These are phyloP conservation scores for Monosporozyma servazzii DNA, from an alignment of 805 yeast species.

Conservation along the genomic window DNA sequence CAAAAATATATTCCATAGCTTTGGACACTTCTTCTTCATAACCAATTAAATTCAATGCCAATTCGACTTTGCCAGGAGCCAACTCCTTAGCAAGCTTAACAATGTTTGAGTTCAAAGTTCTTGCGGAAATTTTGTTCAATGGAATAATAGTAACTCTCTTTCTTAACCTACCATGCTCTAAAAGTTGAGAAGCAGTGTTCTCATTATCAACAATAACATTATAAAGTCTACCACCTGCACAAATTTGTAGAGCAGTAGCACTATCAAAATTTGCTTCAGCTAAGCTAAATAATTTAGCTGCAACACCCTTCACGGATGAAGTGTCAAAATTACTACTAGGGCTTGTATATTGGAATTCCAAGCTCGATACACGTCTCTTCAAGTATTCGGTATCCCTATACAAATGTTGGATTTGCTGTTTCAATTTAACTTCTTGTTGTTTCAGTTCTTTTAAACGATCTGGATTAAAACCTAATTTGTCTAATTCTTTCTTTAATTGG, in stretches of 20 bases:
- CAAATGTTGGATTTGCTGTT: slow-evolving; percentile 37
- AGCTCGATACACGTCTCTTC: slow-evolving; percentile 55
- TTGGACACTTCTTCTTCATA: slow-evolving; percentile 59
- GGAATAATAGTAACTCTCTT: slow-evolving; percentile 89
- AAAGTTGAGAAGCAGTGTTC: slow-evolving; percentile 68
- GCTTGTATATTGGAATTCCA: slow-evolving; percentile 63
- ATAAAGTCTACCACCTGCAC: slow-evolving; percentile 87
- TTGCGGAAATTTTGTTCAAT: slow-evolving; percentile 68
- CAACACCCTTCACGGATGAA: slow-evolving; percentile 70
- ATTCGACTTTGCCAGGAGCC: slow-evolving; percentile 78
- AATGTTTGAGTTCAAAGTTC: slow-evolving; percentile 41
- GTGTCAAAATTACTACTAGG: slow-evolving; percentile 57
- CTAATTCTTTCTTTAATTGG: slow-evolving; percentile 35
- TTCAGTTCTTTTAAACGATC: slow-evolving; percentile 36
- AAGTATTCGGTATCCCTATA: slow-evolving; percentile 43
- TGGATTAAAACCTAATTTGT: slow-evolving; percentile 50
- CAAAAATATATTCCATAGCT: slow-evolving; percentile 91
- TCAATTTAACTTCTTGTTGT: slow-evolving; percentile 36
- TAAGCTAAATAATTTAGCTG: slow-evolving; percentile 72
- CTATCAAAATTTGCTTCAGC: slow-evolving; percentile 47
- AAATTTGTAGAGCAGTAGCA: slow-evolving; percentile 79
- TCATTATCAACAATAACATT: slow-evolving; percentile 89
- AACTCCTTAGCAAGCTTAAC: slow-evolving; percentile 60
- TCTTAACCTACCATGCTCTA: slow-evolving; percentile 68
- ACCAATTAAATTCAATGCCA: slow-evolving; percentile 76